These are phyloP conservation scores for Phyllosticta paracitricarpa DNA, from an alignment of 2,329 filamentous ascomycete species.

Conservation along the genomic window DNA sequence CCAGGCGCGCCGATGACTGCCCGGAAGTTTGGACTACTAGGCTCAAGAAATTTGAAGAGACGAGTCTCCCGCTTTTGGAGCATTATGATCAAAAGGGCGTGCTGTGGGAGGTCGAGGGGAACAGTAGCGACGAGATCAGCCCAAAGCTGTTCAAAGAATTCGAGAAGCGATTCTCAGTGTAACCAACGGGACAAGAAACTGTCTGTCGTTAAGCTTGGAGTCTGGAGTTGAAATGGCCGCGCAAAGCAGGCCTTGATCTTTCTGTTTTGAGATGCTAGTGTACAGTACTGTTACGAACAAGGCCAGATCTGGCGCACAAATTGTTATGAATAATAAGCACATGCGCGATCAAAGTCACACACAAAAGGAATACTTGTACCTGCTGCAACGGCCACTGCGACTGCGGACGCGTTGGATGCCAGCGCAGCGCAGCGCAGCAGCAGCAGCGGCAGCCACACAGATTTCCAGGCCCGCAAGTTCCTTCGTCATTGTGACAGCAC, in stretches of 20 bases:
- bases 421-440: too few species aligned
- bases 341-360: background rate
- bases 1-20: slow-evolving; percentile 75
- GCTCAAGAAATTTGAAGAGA: slow-evolving; percentile 76
- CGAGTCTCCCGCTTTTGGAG: slow-evolving; percentile 72
- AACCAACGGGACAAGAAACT: background rate
- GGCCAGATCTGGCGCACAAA: background rate
- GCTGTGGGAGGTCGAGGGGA: slow-evolving; percentile 75
- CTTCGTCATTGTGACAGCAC: slow-evolving; percentile 8
- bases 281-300: background rate
- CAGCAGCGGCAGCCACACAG: too few species aligned
- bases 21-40: slow-evolving; percentile 76
- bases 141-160: slow-evolving; percentile 83
- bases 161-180: slow-evolving; percentile 56
- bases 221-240: background rate
- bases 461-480: background rate
- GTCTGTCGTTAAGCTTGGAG: background rate
- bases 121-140: slow-evolving; percentile 89
- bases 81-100: slow-evolving; percentile 81
- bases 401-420: too few species aligned
- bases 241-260: background rate
- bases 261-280: background rate
- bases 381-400: too few species aligned
- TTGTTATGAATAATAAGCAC: background rate
- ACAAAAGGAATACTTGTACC: too few species aligned